A percentile compares a stretch with the other conserved stretches of the same genome.
These are phyloP conservation scores for Xylariaceae sp. DNA, from an alignment of 2,329 filamentous ascomycete genomes.

Conservation along the genomic window DNA sequence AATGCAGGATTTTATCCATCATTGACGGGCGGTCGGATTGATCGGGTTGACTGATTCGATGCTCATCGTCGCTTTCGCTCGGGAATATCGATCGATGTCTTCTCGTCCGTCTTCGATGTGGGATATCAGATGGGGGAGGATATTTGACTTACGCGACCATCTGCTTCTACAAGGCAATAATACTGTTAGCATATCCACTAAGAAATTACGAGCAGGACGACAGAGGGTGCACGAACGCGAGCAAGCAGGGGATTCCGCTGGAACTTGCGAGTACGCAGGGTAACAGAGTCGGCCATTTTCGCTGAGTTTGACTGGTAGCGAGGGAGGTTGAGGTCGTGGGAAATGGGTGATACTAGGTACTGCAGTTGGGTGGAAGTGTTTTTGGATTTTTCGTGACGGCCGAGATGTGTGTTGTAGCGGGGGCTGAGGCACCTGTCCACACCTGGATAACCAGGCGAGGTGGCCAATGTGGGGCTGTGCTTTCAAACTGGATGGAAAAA, in stretches of 20 bases:
- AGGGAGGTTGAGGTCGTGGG: conserved; percentile 18
- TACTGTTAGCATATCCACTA: conserved; percentile 6
- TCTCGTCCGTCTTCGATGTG: not conserved
- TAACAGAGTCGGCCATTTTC: conserved; percentile 87
- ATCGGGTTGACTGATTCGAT: not conserved
- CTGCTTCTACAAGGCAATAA: conserved; percentile 15
- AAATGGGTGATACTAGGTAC: conserved; percentile 8
- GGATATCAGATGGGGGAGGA: conserved; percentile 2
- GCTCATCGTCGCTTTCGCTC: not conserved
- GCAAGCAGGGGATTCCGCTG: conserved; percentile 96
- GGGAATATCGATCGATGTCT: not conserved
- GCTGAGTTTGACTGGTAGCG: conserved; percentile 33
- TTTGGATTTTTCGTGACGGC: conserved; percentile 20
- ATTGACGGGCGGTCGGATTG: not conserved
- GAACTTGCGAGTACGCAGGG: conserved; percentile 98
- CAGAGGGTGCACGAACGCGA: conserved; percentile 16
- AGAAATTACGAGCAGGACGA: not conserved
- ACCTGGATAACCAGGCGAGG: conserved; percentile 14
- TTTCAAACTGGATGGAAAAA: not conserved
- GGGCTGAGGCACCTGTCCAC: conserved; percentile 11
- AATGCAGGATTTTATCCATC: too few species aligned
- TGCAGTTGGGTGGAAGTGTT: conserved; percentile 16
- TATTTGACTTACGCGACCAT: conserved; percentile 21
- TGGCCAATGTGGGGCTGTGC: conserved; percentile 3
- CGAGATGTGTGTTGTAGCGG: conserved; percentile 20